Evolutionary conservation across 2,329 filamentous ascomycete genomes (phyloP), one percentile per base, ranked within the genome.

Genomic region (Diplodia scrobiculata): DNA sequence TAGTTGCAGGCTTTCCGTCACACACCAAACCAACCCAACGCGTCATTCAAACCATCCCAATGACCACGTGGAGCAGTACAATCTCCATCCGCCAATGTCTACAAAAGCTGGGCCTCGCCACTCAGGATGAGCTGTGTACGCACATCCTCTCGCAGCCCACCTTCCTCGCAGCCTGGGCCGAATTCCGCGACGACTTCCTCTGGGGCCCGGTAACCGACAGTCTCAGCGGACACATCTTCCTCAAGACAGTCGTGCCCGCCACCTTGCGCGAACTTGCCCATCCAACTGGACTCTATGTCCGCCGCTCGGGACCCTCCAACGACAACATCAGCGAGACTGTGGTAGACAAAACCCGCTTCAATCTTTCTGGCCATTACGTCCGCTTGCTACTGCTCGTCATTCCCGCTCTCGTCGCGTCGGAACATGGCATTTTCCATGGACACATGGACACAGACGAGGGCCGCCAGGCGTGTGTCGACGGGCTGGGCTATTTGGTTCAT

Each of bases 141-240:
- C 7, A 5, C 13, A 13, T 45, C 32, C 32, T 63, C 14, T n/a
- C 19, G 11, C 9, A 11, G 5, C 60, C 47, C 29, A 3, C 48
- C 34, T 63, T 63, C 50, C 60, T 63, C 48, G 6, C 13, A n/a
- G 48, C 48, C 21, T 45, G 48, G 60, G 47, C 48, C 21, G 60
- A 63, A 10, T 53, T 63, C 14, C 60, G 60, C 32, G 47, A 63
- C 21, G 60, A 63, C 60, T 53, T 52, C 60, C 47, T 63, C 21
- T 52, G 60, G 60, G 47, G 19, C 32, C 11, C 11, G 29, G 3
- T 6, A 9, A 4, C 2, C 21, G 6, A 21, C 7, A 25, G 36
- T 2, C 21, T 63, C 17, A 38, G 19, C 21, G 60, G 13, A 4
- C 19, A 29, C 60, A 9, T 53, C 60, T 41, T 19, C 60, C 19